Evolutionary conservation across 169 alveolate species (phyloP).

Genomic region (Cryptosporidium xiaoi): DNA sequence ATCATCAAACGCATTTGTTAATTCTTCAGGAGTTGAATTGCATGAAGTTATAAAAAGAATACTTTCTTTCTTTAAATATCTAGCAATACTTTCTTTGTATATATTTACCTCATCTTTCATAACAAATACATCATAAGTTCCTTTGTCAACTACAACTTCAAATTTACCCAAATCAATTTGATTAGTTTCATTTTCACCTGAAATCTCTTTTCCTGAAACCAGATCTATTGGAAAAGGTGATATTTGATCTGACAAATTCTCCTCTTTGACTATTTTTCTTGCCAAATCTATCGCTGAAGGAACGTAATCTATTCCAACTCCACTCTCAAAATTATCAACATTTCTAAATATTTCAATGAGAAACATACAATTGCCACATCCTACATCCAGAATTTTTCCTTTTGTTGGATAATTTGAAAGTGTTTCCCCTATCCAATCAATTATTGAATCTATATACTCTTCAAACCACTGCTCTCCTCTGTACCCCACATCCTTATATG

Average conservation of each 20-base stretch:
- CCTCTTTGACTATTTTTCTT: slow-evolving; percentile 55
- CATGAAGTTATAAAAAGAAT: slow-evolving; percentile 77
- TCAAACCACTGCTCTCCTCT: slow-evolving; percentile 75
- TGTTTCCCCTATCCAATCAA: slow-evolving; percentile 34
- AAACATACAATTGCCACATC: slow-evolving; percentile 81
- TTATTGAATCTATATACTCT: slow-evolving; percentile 41
- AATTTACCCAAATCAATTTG: slow-evolving; percentile 67
- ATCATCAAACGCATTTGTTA: slow-evolving; percentile 60
- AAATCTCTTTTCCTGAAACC: slow-evolving; percentile 61
- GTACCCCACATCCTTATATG: slow-evolving; percentile 53
- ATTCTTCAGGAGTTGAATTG: slow-evolving; percentile 80
- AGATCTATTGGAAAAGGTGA: slow-evolving; percentile 59
- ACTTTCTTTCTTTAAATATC: slow-evolving; percentile 74
- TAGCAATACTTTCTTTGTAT: slow-evolving; percentile 71
- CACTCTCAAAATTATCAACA: slow-evolving; percentile 65
- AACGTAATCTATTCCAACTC: slow-evolving; percentile 80
- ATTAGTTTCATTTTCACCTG: slow-evolving; percentile 9
- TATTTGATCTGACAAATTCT: slow-evolving; percentile 70
- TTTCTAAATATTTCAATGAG: slow-evolving; percentile 65
- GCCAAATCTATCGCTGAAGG: slow-evolving; percentile 79
- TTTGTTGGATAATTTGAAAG: neutral
- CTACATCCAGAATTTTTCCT: slow-evolving; percentile 76
- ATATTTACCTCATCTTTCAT: slow-evolving; percentile 76
- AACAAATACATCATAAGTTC: slow-evolving; percentile 80
- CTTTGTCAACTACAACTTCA: slow-evolving; percentile 79